A percentile compares a stretch with the other conserved stretches of the same genome.
These are phyloP conservation scores for Aegilops umbellulata DNA, from an alignment of 176 grass and related monocot species.

Conservation along the genomic window DNA sequence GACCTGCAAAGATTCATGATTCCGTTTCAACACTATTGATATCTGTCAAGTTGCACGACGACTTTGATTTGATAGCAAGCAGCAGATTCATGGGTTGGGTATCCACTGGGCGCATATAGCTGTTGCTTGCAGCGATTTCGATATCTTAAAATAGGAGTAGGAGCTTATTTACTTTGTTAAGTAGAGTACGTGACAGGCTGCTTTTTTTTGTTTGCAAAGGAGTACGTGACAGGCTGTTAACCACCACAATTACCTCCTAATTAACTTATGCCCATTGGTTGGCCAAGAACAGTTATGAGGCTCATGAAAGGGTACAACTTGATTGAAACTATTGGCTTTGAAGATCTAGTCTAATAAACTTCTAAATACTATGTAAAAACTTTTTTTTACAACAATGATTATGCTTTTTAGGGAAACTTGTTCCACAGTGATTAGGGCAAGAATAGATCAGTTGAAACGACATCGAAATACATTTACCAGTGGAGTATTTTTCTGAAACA, in stretches of 20 bases:
- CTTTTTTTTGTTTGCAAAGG: too few species aligned
- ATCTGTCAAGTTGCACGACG: not conserved
- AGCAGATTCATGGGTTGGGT: not conserved
- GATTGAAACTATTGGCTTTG: not conserved
- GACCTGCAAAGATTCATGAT: conserved; percentile 41
- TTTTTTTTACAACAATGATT: not conserved
- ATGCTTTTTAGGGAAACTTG: not conserved
- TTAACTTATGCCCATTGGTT: not conserved
- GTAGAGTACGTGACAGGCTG: not conserved
- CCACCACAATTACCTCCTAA: not conserved
- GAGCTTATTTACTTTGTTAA: not conserved
- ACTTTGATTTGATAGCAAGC: conserved; percentile 22
- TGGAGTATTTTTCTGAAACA: not conserved
- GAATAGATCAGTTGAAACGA: not conserved
- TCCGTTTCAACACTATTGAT: conserved; percentile 16
- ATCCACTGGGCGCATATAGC: not conserved
- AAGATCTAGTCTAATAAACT: not conserved
- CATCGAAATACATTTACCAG: not conserved
- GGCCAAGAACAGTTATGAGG: too few species aligned
- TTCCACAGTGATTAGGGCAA: not conserved
- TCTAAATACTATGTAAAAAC: not conserved
- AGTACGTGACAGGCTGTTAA: not conserved
- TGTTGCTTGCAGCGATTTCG: not conserved
- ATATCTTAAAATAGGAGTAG: not conserved
- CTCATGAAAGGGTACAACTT: not conserved